Evolutionary conservation across 163 green algal genomes (phyloP).

Genomic region (Smithsoniella earleae): DNA sequence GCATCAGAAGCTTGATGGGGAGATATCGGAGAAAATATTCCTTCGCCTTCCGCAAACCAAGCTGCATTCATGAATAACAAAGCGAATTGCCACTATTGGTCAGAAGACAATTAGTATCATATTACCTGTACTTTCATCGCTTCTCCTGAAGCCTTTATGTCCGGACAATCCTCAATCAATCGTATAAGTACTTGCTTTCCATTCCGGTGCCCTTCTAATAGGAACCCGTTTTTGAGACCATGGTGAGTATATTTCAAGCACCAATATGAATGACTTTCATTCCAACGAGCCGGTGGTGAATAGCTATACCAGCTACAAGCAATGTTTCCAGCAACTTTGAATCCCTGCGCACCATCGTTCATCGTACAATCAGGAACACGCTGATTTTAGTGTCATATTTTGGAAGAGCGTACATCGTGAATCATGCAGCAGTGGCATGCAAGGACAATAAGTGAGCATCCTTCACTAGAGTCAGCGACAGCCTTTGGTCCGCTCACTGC

Average conservation of each 20-base stretch:
- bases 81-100: no score
- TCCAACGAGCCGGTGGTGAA: background rate
- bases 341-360: slow-evolving; percentile 1
- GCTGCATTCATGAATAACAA: no score
- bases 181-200: background rate
- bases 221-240: background rate
- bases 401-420: background rate
- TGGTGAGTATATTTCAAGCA: background rate
- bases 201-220: background rate
- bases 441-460: background rate
- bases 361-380: background rate
- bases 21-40: no score
- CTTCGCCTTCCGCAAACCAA: no score
- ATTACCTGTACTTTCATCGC: slow-evolving; percentile 11
- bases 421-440: slow-evolving; percentile 8
- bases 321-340: background rate
- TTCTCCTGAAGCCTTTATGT: background rate
- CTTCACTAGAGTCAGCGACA: background rate
- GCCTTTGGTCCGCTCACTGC: background rate
- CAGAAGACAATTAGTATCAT: no score
- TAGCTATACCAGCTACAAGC: background rate
- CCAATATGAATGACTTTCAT: background rate
- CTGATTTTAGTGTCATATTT: background rate
- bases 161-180: background rate
- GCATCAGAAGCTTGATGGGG: no score